phyloP scores from a whole-genome alignment of 139 green algal species.

The Zygnema circumcarinatum region DNA sequence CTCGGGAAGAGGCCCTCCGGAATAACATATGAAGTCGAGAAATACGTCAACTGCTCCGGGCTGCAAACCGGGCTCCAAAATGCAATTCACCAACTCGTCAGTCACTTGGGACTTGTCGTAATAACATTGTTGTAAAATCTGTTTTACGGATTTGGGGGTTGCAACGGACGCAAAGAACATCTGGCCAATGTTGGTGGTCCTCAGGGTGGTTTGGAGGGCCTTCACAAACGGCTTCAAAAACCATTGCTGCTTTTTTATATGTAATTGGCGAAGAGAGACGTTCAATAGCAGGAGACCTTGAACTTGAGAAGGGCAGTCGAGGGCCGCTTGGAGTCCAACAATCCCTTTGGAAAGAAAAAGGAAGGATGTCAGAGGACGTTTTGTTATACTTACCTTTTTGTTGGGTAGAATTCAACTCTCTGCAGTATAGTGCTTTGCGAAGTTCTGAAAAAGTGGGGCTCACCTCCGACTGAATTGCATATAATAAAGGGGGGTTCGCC shows the following conservation, averaged over 20 bases:
- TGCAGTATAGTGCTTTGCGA: background rate
- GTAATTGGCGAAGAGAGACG: conserved; percentile 81
- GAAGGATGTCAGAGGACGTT: background rate
- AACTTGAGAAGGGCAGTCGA: conserved; percentile 69
- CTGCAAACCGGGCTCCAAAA: conserved; percentile 87
- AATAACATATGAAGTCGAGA: conserved; percentile 98
- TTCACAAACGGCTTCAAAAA: conserved; percentile 64
- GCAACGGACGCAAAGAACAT: conserved; percentile 83
- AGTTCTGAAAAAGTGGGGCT: background rate
- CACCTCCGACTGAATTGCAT: conserved; percentile 86
- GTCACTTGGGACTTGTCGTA: conserved; percentile 78
- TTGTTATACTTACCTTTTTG: background rate
- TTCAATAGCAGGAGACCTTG: conserved; percentile 83
- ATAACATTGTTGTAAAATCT: conserved; percentile 84
- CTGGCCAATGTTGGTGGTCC: conserved; percentile 73
- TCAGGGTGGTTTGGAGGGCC: conserved; percentile 51
- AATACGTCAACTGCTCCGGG: conserved; percentile 91
- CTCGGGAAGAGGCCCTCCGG: conserved; percentile 87
- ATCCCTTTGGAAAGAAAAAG: conserved; percentile 25
- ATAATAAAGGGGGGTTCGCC: conserved; percentile 73
- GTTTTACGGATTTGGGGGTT: conserved; percentile 56
- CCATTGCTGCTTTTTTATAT: conserved; percentile 69
- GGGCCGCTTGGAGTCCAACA: conserved; percentile 71
- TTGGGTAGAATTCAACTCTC: background rate
- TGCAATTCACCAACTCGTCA: conserved; percentile 89